phyloP scores from a whole-genome alignment of 495 filamentous ascomycete species.

The Hyaloscypha hepaticicola region DNA sequence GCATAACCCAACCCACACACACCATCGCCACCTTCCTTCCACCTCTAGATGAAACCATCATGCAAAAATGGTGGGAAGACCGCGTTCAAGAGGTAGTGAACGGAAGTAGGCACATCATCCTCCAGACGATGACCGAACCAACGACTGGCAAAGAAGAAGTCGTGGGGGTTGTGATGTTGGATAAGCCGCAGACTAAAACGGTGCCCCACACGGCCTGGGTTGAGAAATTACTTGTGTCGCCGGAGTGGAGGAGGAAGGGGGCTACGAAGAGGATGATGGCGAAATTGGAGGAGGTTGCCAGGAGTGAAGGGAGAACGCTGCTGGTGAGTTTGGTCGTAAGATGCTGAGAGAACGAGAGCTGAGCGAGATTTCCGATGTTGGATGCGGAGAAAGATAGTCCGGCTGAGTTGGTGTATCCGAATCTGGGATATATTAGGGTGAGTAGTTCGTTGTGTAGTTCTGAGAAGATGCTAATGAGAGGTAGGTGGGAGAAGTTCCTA shows the following conservation, averaged over 20 bases:
- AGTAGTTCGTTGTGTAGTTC: neutral
- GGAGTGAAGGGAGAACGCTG: conserved; percentile 12
- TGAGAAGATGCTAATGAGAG: neutral
- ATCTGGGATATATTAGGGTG: conserved; percentile 24
- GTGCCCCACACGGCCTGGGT: conserved; percentile 17
- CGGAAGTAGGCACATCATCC: conserved; percentile 18
- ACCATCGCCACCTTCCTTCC: conserved; percentile 26
- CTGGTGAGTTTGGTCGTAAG: conserved; percentile 18
- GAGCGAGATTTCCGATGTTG: conserved; percentile 12
- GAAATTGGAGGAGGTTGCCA: conserved; percentile 25
- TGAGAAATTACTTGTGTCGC: conserved; percentile 29
- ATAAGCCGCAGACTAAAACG: conserved; percentile 17
- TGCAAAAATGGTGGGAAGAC: conserved; percentile 23
- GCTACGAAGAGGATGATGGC: conserved; percentile 24
- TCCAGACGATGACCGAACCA: conserved; percentile 6
- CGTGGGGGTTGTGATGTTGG: conserved; percentile 21
- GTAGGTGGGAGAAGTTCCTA: conserved; percentile 23
- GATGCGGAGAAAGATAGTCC: conserved; percentile 30
- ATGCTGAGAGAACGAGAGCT: neutral
- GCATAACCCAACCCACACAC: conserved; percentile 21
- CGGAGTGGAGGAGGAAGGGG: conserved; percentile 18
- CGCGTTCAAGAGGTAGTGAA: conserved; percentile 12
- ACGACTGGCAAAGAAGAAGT: conserved; percentile 16
- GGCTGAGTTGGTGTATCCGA: conserved; percentile 28
- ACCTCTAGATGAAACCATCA: conserved; percentile 4